Evolutionary conservation across 805 yeast genomes (phyloP).

Genomic region (Candida chauliodis): DNA sequence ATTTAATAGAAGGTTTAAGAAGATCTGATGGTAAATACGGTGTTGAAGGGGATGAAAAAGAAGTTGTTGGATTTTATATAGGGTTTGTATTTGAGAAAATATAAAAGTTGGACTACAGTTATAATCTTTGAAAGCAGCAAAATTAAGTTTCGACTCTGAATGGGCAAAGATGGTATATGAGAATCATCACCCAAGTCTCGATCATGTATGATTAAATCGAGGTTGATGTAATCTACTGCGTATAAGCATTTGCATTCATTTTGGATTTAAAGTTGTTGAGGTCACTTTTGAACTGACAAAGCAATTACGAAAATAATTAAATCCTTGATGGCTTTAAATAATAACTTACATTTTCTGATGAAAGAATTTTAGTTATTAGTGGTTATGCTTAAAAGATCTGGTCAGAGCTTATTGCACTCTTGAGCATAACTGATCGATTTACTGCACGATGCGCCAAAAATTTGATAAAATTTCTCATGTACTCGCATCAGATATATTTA

Average conservation of each 20-base stretch:
- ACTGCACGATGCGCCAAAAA: too few species aligned
- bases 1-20: constrained; percentile 63
- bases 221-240: too few species aligned
- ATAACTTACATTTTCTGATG: too few species aligned
- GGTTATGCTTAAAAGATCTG: too few species aligned
- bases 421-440: too few species aligned
- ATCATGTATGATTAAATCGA: not conserved
- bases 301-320: too few species aligned
- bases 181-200: not conserved
- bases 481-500: too few species aligned
- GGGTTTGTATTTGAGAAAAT: constrained; percentile 78
- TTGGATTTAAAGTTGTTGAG: not conserved
- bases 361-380: too few species aligned
- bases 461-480: too few species aligned
- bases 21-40: constrained; percentile 80
- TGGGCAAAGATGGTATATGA: not conserved
- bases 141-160: not conserved
- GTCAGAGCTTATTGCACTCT: too few species aligned
- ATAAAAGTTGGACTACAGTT: not conserved
- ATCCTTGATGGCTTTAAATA: too few species aligned
- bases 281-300: not conserved
- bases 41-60: constrained; percentile 84
- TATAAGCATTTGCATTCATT: too few species aligned
- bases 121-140: not conserved
- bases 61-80: constrained; percentile 82